Conservation (phyloP, 768 basidiomycete species). For the Tricholoma sp. region DNA sequence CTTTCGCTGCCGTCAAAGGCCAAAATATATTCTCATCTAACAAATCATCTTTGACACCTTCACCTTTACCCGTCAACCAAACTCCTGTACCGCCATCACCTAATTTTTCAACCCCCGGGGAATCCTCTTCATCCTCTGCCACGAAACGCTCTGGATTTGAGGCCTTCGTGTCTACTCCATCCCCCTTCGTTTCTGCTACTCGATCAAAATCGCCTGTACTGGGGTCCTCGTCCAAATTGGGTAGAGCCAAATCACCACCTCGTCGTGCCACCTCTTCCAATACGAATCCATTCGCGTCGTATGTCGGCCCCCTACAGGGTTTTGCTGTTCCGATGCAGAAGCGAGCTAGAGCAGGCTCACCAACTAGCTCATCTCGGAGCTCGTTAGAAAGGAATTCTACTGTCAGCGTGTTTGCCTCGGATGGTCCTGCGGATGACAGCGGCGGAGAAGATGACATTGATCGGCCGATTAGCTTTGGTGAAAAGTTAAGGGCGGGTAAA, state of each 20-base stretch:
- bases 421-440: slow-evolving; percentile 28
- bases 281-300: slow-evolving; percentile 56
- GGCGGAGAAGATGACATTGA: slow-evolving; percentile 45
- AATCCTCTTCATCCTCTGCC: slow-evolving; percentile 20
- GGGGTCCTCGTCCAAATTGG: slow-evolving; percentile 35
- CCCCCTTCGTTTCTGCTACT: slow-evolving; percentile 24
- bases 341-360: slow-evolving; percentile 49
- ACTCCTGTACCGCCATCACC: slow-evolving; percentile 5
- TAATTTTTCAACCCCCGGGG: slow-evolving; percentile 10
- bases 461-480: slow-evolving; percentile 48
- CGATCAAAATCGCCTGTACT: slow-evolving; percentile 54
- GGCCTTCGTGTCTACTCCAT: slow-evolving; percentile 24
- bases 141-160: slow-evolving; percentile 30
- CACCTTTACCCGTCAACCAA: slow-evolving; percentile 14
- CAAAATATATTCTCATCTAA: slow-evolving; percentile 47
- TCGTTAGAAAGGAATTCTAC: slow-evolving; percentile 36
- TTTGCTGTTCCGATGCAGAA: slow-evolving; percentile 50
- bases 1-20: slow-evolving; percentile 71
- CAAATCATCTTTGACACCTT: slow-evolving; percentile 28
- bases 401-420: slow-evolving; percentile 20
- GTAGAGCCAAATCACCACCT: slow-evolving; percentile 52
- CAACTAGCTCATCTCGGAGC: slow-evolving; percentile 38
- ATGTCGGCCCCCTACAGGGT: slow-evolving; percentile 46
- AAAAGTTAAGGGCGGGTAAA: slow-evolving; percentile 57
- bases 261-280: slow-evolving; percentile 38